phyloP scores from a whole-genome alignment of 169 alveolate genomes.

The Cryptosporidium ubiquitum region DNA sequence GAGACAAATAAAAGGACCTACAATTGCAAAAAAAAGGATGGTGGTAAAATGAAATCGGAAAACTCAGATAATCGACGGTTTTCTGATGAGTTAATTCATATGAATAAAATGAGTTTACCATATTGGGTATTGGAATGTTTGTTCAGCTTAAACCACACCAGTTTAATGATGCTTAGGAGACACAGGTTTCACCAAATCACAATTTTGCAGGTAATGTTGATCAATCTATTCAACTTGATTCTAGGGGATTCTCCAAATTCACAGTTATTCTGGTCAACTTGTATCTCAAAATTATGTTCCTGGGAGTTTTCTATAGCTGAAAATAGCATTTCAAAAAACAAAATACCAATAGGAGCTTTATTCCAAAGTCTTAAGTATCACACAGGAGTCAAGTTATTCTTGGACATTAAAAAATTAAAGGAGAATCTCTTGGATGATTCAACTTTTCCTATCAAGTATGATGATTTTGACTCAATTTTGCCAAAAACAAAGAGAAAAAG shows the following conservation, averaged over 20 bases:
- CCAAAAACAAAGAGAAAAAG: conserved; percentile 46
- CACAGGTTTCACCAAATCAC: conserved; percentile 61
- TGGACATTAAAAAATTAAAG: conserved; percentile 41
- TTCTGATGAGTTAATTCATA: conserved; percentile 3
- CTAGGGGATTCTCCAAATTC: conserved; percentile 71
- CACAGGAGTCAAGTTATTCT: conserved; percentile 49
- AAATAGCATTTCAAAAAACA: conserved; percentile 47
- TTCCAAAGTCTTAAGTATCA: conserved; percentile 29
- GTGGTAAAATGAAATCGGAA: not conserved
- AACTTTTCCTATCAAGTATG: conserved; percentile 50
- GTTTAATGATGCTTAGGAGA: conserved; percentile 19
- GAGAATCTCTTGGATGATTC: conserved; percentile 37
- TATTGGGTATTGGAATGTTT: conserved; percentile 60
- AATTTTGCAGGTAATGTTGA: conserved; percentile 47
- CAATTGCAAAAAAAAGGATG: not conserved
- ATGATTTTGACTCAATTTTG: conserved; percentile 34
- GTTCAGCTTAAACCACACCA: conserved; percentile 38
- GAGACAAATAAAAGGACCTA: not conserved
- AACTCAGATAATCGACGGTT: not conserved
- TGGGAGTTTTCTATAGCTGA: conserved; percentile 50
- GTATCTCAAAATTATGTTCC: conserved; percentile 59
- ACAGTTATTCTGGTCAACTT: conserved; percentile 63
- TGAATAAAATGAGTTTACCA: conserved; percentile 33
- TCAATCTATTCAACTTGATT: conserved; percentile 51
- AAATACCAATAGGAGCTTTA: conserved; percentile 67